Percentiles rank a stretch among this genome's conserved stretches.
phyloP scores from a whole-genome alignment of 345 rosid species.

The Eucalyptus guilfoylei region DNA sequence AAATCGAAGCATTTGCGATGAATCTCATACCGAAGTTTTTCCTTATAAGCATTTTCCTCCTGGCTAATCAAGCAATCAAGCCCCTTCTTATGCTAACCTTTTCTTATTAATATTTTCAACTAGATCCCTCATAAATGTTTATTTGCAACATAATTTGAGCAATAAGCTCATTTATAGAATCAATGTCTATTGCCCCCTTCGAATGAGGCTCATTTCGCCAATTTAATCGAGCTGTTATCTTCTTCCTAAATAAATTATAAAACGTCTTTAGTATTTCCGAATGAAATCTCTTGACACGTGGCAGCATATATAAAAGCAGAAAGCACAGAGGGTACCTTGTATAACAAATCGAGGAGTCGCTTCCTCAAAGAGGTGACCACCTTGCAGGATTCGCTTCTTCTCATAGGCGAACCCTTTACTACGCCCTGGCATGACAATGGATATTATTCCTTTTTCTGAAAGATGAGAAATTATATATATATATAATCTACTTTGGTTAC shows the following conservation, averaged over 20 bases:
- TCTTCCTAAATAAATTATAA: not conserved
- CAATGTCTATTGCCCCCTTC: not conserved
- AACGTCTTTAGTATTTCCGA: not conserved
- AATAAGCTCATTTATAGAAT: not conserved
- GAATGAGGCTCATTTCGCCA: not conserved
- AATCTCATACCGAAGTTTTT: not conserved
- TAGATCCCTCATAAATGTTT: not conserved
- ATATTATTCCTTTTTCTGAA: not conserved
- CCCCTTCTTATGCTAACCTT: not conserved
- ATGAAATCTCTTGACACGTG: not conserved
- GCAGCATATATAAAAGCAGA: not conserved
- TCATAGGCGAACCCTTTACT: not conserved
- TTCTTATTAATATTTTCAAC: not conserved
- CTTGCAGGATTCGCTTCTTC: not conserved
- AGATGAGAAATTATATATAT: not conserved
- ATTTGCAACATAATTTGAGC: not conserved
- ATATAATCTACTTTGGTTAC: not conserved
- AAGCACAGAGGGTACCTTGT: not conserved
- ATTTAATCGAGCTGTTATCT: not conserved
- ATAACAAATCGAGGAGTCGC: not conserved
- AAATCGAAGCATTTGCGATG: fast-evolving
- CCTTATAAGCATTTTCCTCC: not conserved
- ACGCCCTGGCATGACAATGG: not conserved
- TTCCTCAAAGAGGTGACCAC: not conserved
- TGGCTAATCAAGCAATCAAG: not conserved